Percentiles rank a stretch among this genome's conserved stretches.
phyloP scores from a whole-genome alignment of 352 stramenopile genomes.

The Phytophthora litchii region DNA sequence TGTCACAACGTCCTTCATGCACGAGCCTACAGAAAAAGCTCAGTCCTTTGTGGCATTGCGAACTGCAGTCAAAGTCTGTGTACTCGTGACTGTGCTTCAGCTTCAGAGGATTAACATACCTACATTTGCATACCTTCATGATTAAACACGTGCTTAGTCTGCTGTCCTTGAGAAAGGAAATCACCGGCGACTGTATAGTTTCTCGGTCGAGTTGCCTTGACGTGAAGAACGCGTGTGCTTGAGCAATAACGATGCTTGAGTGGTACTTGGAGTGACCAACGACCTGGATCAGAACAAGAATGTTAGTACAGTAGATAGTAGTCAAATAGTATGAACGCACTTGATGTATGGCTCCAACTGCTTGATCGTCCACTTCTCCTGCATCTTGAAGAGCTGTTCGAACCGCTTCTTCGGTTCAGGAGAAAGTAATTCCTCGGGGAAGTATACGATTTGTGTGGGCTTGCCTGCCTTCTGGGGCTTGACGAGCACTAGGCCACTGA shows the following conservation, averaged over 20 bases:
- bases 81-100: slow-evolving; percentile 16
- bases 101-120: slow-evolving; percentile 32
- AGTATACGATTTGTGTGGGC: slow-evolving; percentile 60
- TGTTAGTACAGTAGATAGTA: slow-evolving; percentile 6
- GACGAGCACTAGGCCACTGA: slow-evolving; percentile 64
- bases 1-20: slow-evolving; percentile 39
- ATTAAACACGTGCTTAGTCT: neutral
- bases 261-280: slow-evolving; percentile 65
- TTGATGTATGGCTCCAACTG: slow-evolving; percentile 85
- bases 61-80: slow-evolving; percentile 4
- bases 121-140: neutral
- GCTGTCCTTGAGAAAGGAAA: neutral
- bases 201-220: slow-evolving; percentile 71
- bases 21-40: slow-evolving; percentile 39
- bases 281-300: slow-evolving; percentile 38
- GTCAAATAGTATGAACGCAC: slow-evolving; percentile 38
- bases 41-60: slow-evolving; percentile 23
- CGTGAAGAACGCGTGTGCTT: slow-evolving; percentile 83
- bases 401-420: slow-evolving; percentile 81
- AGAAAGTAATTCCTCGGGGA: slow-evolving; percentile 65
- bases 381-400: slow-evolving; percentile 73
- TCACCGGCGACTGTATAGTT: slow-evolving; percentile 78
- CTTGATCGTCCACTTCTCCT: slow-evolving; percentile 85
- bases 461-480: slow-evolving; percentile 50
- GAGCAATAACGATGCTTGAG: slow-evolving; percentile 78